These are phyloP conservation scores for Gleditsia sinensis DNA, from an alignment of 306 rosid genomes.

Conservation along the genomic window DNA sequence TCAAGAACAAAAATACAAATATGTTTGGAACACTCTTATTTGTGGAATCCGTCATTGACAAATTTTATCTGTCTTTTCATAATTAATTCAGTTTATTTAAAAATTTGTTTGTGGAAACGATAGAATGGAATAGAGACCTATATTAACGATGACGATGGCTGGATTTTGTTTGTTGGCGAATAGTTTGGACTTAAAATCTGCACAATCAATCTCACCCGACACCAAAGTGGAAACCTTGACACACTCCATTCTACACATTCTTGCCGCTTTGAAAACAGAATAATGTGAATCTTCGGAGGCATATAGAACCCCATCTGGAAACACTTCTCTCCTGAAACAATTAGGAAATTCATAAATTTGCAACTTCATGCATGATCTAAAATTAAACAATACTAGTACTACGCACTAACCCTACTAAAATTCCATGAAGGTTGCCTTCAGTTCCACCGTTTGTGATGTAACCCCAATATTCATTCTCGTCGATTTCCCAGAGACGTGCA, in stretches of 20 bases:
- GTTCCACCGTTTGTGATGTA: conserved; percentile 79
- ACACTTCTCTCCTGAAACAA: conserved; percentile 62
- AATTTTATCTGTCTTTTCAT: too few species aligned
- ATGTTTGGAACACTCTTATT: too few species aligned
- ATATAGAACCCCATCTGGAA: conserved; percentile 67
- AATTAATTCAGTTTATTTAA: too few species aligned
- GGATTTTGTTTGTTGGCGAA: conserved; percentile 61
- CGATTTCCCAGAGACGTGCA: conserved; percentile 68
- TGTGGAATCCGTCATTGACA: too few species aligned
- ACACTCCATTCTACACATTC: conserved; percentile 79
- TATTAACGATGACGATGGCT: conserved; percentile 70
- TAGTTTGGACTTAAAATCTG: conserved; percentile 48
- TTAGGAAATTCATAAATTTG: not conserved
- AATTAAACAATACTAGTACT: too few species aligned
- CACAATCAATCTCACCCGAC: conserved; percentile 74
- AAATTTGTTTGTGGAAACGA: not conserved
- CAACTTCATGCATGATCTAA: too few species aligned
- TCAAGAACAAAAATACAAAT: too few species aligned
- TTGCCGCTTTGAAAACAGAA: conserved; percentile 73
- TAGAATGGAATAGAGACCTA: conserved; percentile 42
- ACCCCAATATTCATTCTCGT: conserved; percentile 70
- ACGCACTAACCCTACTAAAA: conserved; percentile 61
- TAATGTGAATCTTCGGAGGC: conserved; percentile 72
- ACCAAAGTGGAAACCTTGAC: conserved; percentile 52
- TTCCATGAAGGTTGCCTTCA: conserved; percentile 76